Base-by-base conservation (phyloP, 1,284 basidiomycete genomes). In the Pseudozyma tsukubaensis region DNA sequence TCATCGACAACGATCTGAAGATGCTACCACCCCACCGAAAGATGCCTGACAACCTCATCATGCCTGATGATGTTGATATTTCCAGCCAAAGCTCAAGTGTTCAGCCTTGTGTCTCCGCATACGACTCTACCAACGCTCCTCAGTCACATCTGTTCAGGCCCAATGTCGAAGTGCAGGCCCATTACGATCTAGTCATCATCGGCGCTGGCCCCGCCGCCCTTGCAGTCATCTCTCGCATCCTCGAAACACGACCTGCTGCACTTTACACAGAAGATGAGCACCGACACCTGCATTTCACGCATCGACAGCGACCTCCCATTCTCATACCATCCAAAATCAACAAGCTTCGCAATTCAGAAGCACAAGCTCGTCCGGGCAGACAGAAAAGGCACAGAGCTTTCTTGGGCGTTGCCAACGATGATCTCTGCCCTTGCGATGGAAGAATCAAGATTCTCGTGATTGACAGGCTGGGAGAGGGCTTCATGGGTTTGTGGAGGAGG, bases 181-280 rank as follows among this genome's bases (percentile, higher is more conserved):
- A 64, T 53, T 82, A 76, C 35, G 79, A 80, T 45, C 68, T 82
- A 4, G 74, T 82, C 56, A 74, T 82, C 52, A 80, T 82, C 52
- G 81, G 81, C 2, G 64, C 76, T 3, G 79, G 81, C 3, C 81
- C 81, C 1, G 78, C 79, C 1, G 70, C 76, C 1, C 61, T 82
- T 0, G 75, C 81, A 4, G 50, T 80, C 24, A 63, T 82, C 13
- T 64, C 76, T 7, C 69, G 79, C 10, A 72, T 81, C 42, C 69
- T 82, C 45, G 78, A 80, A 54, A 52, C 68, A 4, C 76, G 81
- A 0, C 81, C 79, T 9, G 81, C 79, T 1, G 79, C 81, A 4
- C 62, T 82, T 32, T 82, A 82, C 65, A 78, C 78, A 13, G 81
- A 82, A 53, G 81, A 81, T 37, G 81, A 82, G 55, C 78, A 79